Evolutionary conservation across 306 rosid species (phyloP).

Genomic region (Myrica gale): DNA sequence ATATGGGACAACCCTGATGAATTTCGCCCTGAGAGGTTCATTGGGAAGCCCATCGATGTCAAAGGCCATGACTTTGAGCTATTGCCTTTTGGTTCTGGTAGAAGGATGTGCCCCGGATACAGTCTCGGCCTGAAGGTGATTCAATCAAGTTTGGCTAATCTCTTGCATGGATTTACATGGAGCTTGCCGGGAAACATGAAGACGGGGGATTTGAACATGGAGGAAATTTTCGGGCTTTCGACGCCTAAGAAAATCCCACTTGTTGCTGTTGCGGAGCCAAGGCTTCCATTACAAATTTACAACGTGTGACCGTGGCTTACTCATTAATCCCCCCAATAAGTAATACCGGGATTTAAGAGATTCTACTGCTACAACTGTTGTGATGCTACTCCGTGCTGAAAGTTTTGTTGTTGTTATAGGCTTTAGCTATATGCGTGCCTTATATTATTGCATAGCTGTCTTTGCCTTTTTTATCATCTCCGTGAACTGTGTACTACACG

Average conservation of each 20-base stretch:
- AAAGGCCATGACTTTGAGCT: slow-evolving; percentile 71
- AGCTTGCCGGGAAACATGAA: slow-evolving; percentile 38
- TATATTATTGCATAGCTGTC: not conserved
- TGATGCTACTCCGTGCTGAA: not conserved
- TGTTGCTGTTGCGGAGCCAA: slow-evolving; percentile 42
- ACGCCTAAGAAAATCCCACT: slow-evolving; percentile 61
- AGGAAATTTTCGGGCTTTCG: slow-evolving; percentile 65
- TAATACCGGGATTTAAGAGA: not conserved
- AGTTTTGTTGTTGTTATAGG: not conserved
- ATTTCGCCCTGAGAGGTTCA: slow-evolving; percentile 65
- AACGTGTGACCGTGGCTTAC: slow-evolving; percentile 15
- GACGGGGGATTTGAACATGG: slow-evolving; percentile 64
- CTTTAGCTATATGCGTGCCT: too few relatives aligned
- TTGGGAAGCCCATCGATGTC: slow-evolving; percentile 52
- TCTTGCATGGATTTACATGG: slow-evolving; percentile 86
- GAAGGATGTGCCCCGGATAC: slow-evolving; percentile 90
- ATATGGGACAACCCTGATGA: slow-evolving; percentile 70
- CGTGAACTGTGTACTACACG: too few relatives aligned
- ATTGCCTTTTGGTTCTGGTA: slow-evolving; percentile 83
- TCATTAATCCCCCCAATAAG: not conserved
- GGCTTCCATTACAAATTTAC: slow-evolving; percentile 61
- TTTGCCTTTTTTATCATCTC: not conserved
- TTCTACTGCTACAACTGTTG: not conserved
- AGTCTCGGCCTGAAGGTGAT: slow-evolving; percentile 74
- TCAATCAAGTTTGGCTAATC: slow-evolving; percentile 68